Percentiles rank a stretch among this genome's conserved stretches.
Evolutionary conservation across 306 rosid species (phyloP).

Genomic region (Boehmeria nivea): DNA sequence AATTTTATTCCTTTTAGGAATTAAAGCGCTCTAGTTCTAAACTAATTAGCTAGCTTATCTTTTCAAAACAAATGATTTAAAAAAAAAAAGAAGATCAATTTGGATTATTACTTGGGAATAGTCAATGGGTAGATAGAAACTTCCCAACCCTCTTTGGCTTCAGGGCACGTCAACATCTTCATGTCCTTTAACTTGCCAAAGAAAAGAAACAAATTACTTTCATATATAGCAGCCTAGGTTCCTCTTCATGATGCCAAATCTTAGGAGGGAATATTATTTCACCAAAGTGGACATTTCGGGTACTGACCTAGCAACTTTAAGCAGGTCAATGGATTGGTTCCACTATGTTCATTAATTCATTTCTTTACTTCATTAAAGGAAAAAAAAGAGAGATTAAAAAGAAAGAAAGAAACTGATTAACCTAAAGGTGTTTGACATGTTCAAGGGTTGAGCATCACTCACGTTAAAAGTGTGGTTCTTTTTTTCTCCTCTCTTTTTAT

Average conservation of each 20-base stretch:
- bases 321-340: background rate
- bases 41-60: no score
- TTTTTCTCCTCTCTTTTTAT: no score
- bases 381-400: no score
- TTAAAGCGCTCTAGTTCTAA: no score
- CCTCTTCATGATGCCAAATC: background rate
- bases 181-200: background rate
- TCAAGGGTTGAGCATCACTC: background rate
- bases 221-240: background rate
- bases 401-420: background rate
- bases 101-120: no score
- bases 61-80: no score
- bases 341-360: background rate
- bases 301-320: background rate
- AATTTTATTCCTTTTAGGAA: no score
- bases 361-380: no score
- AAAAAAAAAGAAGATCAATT: no score
- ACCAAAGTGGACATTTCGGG: conserved; percentile 1
- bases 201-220: background rate
- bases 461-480: background rate
- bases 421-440: conserved; percentile 4
- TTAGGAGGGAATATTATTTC: conserved; percentile 1
- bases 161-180: background rate
- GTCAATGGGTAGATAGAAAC: background rate
- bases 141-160: background rate